Conservation (phyloP, 257 asterid genomes). For the Capsicum baccatum region DNA sequence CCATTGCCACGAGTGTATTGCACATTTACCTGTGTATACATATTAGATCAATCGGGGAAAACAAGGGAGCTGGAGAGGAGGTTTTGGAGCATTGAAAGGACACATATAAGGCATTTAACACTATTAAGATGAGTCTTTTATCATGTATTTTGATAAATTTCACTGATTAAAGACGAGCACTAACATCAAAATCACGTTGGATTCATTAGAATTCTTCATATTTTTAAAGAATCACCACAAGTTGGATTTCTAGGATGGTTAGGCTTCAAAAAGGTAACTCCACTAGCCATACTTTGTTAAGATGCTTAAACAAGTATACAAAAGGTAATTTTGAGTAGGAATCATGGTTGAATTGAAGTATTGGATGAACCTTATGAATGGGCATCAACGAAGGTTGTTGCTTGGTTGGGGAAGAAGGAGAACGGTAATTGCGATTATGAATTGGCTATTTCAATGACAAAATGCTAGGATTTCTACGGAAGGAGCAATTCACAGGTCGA, state of each 20-base stretch:
- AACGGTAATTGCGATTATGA: neutral
- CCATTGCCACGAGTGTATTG: neutral
- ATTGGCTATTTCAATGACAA: neutral
- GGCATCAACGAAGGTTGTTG: neutral
- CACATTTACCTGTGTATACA: neutral
- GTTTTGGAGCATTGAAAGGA: neutral
- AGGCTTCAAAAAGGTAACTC: neutral
- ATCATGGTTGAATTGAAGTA: neutral
- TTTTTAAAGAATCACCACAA: neutral
- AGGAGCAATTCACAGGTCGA: too few species aligned
- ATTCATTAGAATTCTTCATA: neutral
- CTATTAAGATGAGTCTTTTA: neutral
- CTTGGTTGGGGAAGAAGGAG: constrained; percentile 2
- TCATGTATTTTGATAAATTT: neutral
- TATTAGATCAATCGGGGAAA: neutral
- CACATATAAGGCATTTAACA: neutral
- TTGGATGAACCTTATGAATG: neutral
- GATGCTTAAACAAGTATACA: neutral
- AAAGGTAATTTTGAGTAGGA: constrained; percentile 18
- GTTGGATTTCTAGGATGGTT: neutral
- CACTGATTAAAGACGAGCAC: neutral
- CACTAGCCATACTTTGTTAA: neutral
- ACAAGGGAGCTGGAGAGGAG: neutral
- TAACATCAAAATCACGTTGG: neutral
- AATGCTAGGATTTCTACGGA: too few species aligned